Evolutionary conservation across 2,329 filamentous ascomycete genomes (phyloP), one percentile per base, ranked within the genome.

Genomic region (Colletotrichum eleusines): DNA sequence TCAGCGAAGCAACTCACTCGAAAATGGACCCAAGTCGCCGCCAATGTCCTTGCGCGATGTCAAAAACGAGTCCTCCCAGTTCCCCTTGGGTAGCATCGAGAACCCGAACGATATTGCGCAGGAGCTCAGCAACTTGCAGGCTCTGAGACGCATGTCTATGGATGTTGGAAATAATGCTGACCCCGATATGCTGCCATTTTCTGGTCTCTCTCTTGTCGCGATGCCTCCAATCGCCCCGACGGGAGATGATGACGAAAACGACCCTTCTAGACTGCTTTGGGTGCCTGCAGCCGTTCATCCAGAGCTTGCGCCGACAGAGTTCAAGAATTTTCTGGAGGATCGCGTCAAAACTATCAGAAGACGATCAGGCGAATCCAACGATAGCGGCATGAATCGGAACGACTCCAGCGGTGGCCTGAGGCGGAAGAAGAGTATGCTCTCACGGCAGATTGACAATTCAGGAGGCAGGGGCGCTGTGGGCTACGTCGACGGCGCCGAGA

Each of bases 351-450:
- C 93, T 44, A 97, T 98, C 75, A 91, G 94, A 79, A 88, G 95
- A 74, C 89, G 93, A 76, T 97, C 95, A 1, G 91, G 92, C 31
- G 94, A 91, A 74, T 91, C 90, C 38, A 82, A 87, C 7, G 87
- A 91, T 11, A 75, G 74, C 73, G 82, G 87, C 63, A 69, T 83
- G 74, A 86, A 75, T 72, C 88, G 77, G 84, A 89, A 72, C 80
- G 86, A 81, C 81, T 88, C 81, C 79, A 88, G 88, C 20, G 88
- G 92, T 48, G 69, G 69, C 16, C 79, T 98, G 73, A 88, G 91
- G 75, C 89, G 96, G 76, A 97, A 97, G 81, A 97, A 96, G 81
- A 98, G 95, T 0, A 98, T 97, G 93, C 86, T 99, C 6, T 98
- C 95, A 7, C 89, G 92, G 69, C 95, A 98, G 79, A 93, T 99